phyloP scores from a whole-genome alignment of 768 basidiomycete species.

The Boletus sp. region DNA sequence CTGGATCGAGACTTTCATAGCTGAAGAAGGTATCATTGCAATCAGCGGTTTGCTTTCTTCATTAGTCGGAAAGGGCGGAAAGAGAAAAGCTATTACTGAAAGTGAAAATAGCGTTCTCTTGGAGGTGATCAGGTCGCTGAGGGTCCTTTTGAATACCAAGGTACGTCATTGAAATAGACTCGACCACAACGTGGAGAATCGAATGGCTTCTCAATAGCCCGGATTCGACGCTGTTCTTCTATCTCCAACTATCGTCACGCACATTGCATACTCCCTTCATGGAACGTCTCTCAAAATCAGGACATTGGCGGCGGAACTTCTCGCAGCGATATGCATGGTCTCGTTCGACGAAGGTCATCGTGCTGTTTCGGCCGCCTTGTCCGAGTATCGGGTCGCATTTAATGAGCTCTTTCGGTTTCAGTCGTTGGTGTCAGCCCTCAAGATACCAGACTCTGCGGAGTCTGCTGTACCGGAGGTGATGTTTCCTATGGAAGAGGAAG shows the following conservation, averaged over 20 bases:
- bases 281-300: constrained; percentile 65
- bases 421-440: constrained; percentile 61
- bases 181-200: background rate
- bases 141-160: constrained; percentile 82
- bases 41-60: constrained; percentile 55
- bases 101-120: constrained; percentile 63
- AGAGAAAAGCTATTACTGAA: constrained; percentile 57
- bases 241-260: constrained; percentile 62
- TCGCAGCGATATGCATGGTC: constrained; percentile 81
- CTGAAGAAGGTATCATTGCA: constrained; percentile 61
- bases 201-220: constrained; percentile 39
- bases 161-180: constrained; percentile 38
- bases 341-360: constrained; percentile 68
- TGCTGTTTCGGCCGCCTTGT: constrained; percentile 71
- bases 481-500: constrained; percentile 55
- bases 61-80: constrained; percentile 67
- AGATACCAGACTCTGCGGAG: constrained; percentile 45
- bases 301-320: constrained; percentile 66
- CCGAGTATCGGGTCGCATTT: constrained; percentile 70
- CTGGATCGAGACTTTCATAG: constrained; percentile 74
- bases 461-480: constrained; percentile 30
- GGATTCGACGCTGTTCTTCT: constrained; percentile 69
- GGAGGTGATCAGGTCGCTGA: constrained; percentile 75
- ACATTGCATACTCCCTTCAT: constrained; percentile 70
- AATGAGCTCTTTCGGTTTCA: constrained; percentile 81